phyloP scores from a whole-genome alignment of 257 asterid species.

The Rehmannia glutinosa region DNA sequence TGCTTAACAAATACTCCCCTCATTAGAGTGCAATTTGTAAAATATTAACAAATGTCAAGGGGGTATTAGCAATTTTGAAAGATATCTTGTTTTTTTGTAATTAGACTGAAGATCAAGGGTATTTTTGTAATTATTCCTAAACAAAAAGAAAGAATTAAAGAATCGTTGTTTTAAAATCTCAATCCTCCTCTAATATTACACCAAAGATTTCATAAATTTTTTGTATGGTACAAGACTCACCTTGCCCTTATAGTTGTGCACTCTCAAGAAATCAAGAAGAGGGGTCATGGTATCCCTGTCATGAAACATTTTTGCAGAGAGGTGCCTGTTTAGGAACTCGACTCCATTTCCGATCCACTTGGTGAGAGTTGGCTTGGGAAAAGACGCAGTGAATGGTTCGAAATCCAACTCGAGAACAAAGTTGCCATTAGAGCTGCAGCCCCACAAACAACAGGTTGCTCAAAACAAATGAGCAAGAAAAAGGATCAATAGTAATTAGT shows the following conservation, averaged over 20 bases:
- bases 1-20: too few relatives aligned
- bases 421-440: conserved; percentile 48
- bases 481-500: background rate
- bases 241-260: conserved; percentile 63
- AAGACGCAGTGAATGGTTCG: conserved; percentile 67
- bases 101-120: too few relatives aligned
- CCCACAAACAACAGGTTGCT: background rate
- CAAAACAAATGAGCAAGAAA: background rate
- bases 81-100: too few relatives aligned
- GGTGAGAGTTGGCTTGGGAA: conserved; percentile 72
- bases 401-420: conserved; percentile 76
- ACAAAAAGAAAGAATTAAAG: too few relatives aligned
- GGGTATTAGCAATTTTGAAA: too few relatives aligned
- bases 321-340: conserved; percentile 78
- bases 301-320: conserved; percentile 77
- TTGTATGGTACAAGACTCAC: conserved; percentile 19
- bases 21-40: too few relatives aligned
- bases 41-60: too few relatives aligned
- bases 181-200: background rate
- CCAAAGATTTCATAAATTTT: too few relatives aligned
- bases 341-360: conserved; percentile 81
- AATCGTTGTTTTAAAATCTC: background rate
- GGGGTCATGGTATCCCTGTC: conserved; percentile 79
- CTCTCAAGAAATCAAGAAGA: conserved; percentile 65
- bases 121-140: too few relatives aligned